These are phyloP conservation scores for Thalassiosira exigua DNA, from an alignment of 352 stramenopile species.

Conservation along the genomic window DNA sequence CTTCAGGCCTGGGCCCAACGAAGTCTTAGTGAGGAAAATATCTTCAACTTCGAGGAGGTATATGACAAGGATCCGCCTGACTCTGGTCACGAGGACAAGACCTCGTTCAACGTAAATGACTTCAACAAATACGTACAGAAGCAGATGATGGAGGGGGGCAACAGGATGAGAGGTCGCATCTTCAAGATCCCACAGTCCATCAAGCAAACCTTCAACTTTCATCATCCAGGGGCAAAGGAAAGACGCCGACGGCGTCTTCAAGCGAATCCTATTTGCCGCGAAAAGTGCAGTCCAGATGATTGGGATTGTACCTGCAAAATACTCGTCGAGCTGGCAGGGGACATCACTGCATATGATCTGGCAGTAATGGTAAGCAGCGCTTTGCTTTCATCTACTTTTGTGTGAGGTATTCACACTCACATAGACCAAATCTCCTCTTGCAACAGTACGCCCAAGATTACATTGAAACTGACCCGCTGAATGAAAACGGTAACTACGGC, in stretches of 20 bases:
- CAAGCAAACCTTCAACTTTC: background rate
- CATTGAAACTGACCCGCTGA: no score
- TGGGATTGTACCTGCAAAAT: constrained; percentile 1
- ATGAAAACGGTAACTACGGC: constrained; percentile 1
- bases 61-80: no score
- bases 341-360: constrained; percentile 5
- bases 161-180: background rate
- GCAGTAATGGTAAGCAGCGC: background rate
- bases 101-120: no score
- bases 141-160: no score
- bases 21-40: no score
- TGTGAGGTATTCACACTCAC: constrained; percentile 1
- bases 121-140: no score
- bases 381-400: background rate
- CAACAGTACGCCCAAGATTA: background rate
- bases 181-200: background rate
- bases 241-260: background rate
- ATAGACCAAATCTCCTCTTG: background rate
- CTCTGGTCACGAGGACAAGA: no score
- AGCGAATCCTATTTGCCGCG: background rate
- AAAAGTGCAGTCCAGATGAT: background rate
- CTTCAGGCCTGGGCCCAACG: no score
- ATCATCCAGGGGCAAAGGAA: constrained; percentile 4
- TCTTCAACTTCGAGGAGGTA: no score
- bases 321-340: background rate